Evolutionary conservation across 2,329 filamentous ascomycete species (phyloP), one percentile per base, ranked within the genome.

Genomic region (Stagonosporopsis rhizophila): DNA sequence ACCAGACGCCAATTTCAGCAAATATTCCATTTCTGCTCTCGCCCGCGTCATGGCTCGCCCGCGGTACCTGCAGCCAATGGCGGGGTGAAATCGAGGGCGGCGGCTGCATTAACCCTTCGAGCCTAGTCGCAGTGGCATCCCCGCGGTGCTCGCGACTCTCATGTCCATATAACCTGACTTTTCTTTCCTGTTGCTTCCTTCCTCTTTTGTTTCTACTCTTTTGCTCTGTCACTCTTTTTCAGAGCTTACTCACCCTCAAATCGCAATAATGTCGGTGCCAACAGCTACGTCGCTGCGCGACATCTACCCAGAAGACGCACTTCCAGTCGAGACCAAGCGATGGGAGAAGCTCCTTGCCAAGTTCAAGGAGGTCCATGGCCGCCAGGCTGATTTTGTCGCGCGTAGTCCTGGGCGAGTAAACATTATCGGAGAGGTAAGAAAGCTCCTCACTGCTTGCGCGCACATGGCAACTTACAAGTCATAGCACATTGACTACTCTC

Each of bases 371-470:
- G 80, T 79, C 38, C 96, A 94, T 77, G 88, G 87, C 65, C 83
- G 86, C 47, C 79, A 83, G 15, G 87, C 93, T 35, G 84, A 90
- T 56, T 97, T 96, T 70, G 87, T 98, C 19, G 86, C 94, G 9
- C 88, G 95, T 61, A 96, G 93, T 52, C 95, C 95, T 1, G 95
- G 95, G 58, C 87, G 95, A 65, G 95, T 99, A 65, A 98, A 98
- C 80, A 95, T 99, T 72, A 97, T 99, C 74, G 95, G 95, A 76
- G 95, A 99, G 70, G 79, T 81, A 70, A 38, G 22, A 9, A 3
- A 25, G 32, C 25, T 22, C 20, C 25, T 6, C 5, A 19, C 2
- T 48, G 30, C 37, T 9, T 19, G 12, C 17, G n/a, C 9, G 23
- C 2, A 1, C 9, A 30, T 6, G n/a, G 11, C 34, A 44, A 35